Evolutionary conservation across 2,329 filamentous ascomycete species (phyloP).

Genomic region (Paecilomyces dactylethromorphus): DNA sequence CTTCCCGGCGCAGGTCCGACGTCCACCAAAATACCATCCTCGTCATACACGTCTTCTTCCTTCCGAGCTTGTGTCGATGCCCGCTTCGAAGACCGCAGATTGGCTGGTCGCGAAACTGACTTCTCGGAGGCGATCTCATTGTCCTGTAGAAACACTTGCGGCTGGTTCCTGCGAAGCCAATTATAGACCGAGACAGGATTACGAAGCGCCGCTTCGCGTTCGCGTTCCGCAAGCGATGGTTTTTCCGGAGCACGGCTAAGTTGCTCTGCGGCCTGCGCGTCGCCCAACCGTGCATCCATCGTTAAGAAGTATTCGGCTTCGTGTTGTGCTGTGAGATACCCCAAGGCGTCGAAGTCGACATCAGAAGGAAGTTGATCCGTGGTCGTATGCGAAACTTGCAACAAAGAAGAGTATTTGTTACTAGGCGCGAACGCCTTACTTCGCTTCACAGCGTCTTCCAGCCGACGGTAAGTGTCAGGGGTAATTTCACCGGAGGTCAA

Average conservation of each 20-base stretch:
- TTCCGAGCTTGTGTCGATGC: conserved; percentile 29
- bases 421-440: conserved; percentile 33
- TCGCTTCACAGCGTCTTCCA: conserved; percentile 33
- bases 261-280: conserved; percentile 46
- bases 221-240: conserved; percentile 44
- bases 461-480: conserved; percentile 26
- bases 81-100: conserved; percentile 36
- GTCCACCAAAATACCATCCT: conserved; percentile 36
- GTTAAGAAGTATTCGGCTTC: conserved; percentile 37
- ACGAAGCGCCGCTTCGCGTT: conserved; percentile 52
- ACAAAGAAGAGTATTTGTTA: conserved; percentile 24
- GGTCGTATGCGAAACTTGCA: conserved; percentile 24
- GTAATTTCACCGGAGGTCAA: conserved; percentile 30
- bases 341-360: conserved; percentile 21
- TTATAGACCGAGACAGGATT: conserved; percentile 94
- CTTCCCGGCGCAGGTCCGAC: conserved; percentile 21
- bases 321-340: conserved; percentile 39
- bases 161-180: conserved; percentile 81
- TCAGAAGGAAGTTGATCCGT: conserved; percentile 10
- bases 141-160: conserved; percentile 78
- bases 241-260: conserved; percentile 34
- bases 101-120: conserved; percentile 31
- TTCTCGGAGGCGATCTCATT: conserved; percentile 48
- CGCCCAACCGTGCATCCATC: conserved; percentile 34
- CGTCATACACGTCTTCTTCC: conserved; percentile 37